A percentile compares a stretch with the other conserved stretches of the same genome.
Evolutionary conservation across 305 asterid species (phyloP).

Genomic region (Lippia alba): DNA sequence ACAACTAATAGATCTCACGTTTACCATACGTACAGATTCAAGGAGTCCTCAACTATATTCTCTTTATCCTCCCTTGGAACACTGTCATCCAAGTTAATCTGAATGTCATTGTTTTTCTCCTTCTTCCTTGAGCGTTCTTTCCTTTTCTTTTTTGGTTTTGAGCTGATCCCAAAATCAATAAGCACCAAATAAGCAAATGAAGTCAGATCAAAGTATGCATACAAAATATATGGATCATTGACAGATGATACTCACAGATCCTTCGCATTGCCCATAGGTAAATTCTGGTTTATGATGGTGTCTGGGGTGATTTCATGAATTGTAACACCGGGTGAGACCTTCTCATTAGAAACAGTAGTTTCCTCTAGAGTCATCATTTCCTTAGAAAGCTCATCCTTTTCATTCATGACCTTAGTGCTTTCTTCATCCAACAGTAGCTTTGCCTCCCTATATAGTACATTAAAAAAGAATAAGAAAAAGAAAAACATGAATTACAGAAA

Average conservation of each 20-base stretch:
- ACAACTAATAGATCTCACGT: constrained; percentile 28
- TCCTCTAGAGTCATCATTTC: constrained; percentile 31
- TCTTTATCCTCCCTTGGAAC: constrained; percentile 38
- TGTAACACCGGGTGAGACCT: constrained; percentile 24
- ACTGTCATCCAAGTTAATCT: constrained; percentile 32
- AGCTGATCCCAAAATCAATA: constrained; percentile 30
- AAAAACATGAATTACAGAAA: constrained; percentile 11
- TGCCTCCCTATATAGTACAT: constrained; percentile 36
- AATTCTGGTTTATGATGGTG: constrained; percentile 28
- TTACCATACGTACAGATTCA: constrained; percentile 43
- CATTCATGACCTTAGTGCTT: constrained; percentile 23
- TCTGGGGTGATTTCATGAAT: constrained; percentile 30
- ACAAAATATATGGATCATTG: constrained; percentile 1
- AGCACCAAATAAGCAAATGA: constrained; percentile 27
- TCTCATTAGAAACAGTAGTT: constrained; percentile 27
- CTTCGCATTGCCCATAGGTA: constrained; percentile 30
- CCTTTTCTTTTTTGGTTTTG: constrained; percentile 62
- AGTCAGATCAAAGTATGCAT: constrained; percentile 28
- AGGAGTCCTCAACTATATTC: constrained; percentile 42
- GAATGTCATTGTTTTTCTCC: constrained; percentile 40
- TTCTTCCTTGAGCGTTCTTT: constrained; percentile 42
- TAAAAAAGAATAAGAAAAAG: constrained; percentile 28
- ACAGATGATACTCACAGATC: constrained; percentile 42
- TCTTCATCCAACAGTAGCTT: constrained; percentile 39
- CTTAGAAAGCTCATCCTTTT: constrained; percentile 32